A percentile compares a stretch with the other conserved stretches of the same genome.
phyloP scores from a whole-genome alignment of 2,329 filamentous ascomycete genomes.

The Trichophyton verrucosum region DNA sequence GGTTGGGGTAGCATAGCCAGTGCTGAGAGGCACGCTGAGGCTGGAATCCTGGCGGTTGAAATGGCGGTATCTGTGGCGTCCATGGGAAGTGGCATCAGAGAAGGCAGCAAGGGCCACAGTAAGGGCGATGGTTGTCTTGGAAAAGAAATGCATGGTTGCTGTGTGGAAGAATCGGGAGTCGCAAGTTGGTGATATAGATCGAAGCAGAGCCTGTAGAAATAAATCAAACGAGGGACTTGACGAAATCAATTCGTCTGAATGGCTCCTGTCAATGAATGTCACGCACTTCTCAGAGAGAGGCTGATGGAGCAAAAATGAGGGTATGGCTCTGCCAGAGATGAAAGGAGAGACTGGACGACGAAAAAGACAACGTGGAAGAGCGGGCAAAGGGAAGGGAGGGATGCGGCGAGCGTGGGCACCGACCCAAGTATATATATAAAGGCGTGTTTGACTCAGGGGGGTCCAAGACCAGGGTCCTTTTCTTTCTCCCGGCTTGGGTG shows the following conservation, averaged over 20 bases:
- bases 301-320: slow-evolving; percentile 10
- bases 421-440: not conserved
- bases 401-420: not conserved
- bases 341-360: not conserved
- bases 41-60: not conserved
- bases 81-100: slow-evolving; percentile 23
- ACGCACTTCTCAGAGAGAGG: slow-evolving; percentile 7
- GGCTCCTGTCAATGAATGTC: not conserved
- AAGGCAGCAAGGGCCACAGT: slow-evolving; percentile 26
- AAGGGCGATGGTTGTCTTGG: slow-evolving; percentile 26
- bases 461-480: not conserved
- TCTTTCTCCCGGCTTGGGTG: not conserved
- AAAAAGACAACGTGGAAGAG: not conserved
- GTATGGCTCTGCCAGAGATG: slow-evolving; percentile 7
- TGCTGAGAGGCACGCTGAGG: not conserved
- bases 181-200: not conserved
- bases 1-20: not conserved
- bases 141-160: slow-evolving; percentile 26
- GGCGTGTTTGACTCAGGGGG: not conserved
- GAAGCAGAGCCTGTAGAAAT: slow-evolving; percentile 2
- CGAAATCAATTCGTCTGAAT: slow-evolving; percentile 28
- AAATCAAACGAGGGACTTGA: slow-evolving; percentile 13
- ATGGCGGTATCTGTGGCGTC: slow-evolving; percentile 9
- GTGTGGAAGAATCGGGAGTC: not conserved
- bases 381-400: not conserved